These are phyloP conservation scores for Aspergillus carbonarius DNA, from an alignment of 2,329 filamentous ascomycete species.

Conservation along the genomic window DNA sequence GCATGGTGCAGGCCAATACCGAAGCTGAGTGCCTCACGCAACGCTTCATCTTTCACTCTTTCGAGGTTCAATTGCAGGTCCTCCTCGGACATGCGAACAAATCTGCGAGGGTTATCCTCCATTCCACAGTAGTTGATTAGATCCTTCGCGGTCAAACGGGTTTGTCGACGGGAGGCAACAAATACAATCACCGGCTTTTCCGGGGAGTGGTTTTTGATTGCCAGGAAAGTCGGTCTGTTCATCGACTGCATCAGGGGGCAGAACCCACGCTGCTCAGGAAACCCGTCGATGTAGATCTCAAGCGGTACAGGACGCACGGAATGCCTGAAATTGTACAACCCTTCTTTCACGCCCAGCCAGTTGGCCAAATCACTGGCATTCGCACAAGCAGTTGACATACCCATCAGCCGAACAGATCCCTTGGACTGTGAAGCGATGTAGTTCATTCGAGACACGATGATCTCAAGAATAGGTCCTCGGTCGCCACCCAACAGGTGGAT, in stretches of 20 bases:
- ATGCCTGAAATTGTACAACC: slow-evolving; percentile 94
- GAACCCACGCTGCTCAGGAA: slow-evolving; percentile 91
- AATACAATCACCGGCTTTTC: slow-evolving; percentile 98
- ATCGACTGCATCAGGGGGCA: slow-evolving; percentile 98
- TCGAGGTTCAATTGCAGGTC: slow-evolving; percentile 85
- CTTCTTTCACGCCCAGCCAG: slow-evolving; percentile 96
- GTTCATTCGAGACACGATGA: slow-evolving; percentile 92
- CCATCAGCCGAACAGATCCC: slow-evolving; percentile 81
- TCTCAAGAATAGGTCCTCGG: slow-evolving; percentile 94
- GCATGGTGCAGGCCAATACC: slow-evolving; percentile 97
- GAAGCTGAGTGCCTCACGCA: slow-evolving; percentile 93
- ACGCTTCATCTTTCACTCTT: slow-evolving; percentile 86
- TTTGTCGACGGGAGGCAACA: slow-evolving; percentile 92
- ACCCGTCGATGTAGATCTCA: slow-evolving; percentile 96
- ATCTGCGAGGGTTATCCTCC: slow-evolving; percentile 94
- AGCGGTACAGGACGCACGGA: slow-evolving; percentile 94
- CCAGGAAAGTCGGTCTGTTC: slow-evolving; percentile 95
- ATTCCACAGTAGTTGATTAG: slow-evolving; percentile 97
- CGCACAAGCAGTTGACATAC: slow-evolving; percentile 99
- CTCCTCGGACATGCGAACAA: slow-evolving; percentile 91
- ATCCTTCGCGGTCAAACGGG: slow-evolving; percentile 90
- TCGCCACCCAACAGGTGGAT: slow-evolving; percentile 97
- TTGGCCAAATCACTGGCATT: slow-evolving; percentile 93
- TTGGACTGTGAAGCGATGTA: slow-evolving; percentile 96
- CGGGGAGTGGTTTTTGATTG: slow-evolving; percentile 94